Percentiles rank a stretch among this genome's conserved stretches.
These are phyloP conservation scores for Ilex aquifolium DNA, from an alignment of 257 asterid genomes.

Conservation along the genomic window DNA sequence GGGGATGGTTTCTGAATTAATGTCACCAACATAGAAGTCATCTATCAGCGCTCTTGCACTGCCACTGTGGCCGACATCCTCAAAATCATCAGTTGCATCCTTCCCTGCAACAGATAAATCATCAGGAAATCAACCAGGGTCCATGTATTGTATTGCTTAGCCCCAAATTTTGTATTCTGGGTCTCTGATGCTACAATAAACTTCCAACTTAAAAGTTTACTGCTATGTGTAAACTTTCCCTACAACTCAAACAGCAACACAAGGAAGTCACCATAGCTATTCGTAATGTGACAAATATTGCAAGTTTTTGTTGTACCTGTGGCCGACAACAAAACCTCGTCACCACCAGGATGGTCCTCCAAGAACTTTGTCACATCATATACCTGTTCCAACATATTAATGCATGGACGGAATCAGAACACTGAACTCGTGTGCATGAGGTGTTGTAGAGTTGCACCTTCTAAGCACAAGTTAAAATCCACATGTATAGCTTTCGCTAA, in stretches of 20 bases:
- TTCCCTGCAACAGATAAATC: constrained; percentile 38
- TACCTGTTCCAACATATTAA: constrained; percentile 36
- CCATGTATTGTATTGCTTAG: not conserved
- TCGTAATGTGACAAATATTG: not conserved
- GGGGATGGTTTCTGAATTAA: constrained; percentile 49
- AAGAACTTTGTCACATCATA: constrained; percentile 77
- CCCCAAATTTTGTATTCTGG: not conserved
- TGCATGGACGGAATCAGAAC: too few species aligned
- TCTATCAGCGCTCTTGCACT: constrained; percentile 65
- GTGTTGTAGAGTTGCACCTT: too few species aligned
- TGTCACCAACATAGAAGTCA: constrained; percentile 57
- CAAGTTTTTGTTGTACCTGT: constrained; percentile 40
- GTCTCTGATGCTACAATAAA: not conserved
- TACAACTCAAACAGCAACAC: not conserved
- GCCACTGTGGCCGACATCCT: constrained; percentile 84
- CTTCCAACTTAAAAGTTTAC: too few species aligned
- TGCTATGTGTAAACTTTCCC: not conserved
- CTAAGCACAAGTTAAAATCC: too few species aligned
- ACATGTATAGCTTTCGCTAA: too few species aligned
- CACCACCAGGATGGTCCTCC: constrained; percentile 97
- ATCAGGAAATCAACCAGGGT: not conserved
- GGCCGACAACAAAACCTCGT: constrained; percentile 74
- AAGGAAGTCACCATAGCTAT: not conserved
- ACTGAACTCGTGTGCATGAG: too few species aligned
- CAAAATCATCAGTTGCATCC: constrained; percentile 84